Percentiles rank a stretch among this genome's conserved stretches.
These are phyloP conservation scores for Nakaseomyces kungkrabaensis DNA, from an alignment of 1,139 yeast genomes.

Conservation along the genomic window DNA sequence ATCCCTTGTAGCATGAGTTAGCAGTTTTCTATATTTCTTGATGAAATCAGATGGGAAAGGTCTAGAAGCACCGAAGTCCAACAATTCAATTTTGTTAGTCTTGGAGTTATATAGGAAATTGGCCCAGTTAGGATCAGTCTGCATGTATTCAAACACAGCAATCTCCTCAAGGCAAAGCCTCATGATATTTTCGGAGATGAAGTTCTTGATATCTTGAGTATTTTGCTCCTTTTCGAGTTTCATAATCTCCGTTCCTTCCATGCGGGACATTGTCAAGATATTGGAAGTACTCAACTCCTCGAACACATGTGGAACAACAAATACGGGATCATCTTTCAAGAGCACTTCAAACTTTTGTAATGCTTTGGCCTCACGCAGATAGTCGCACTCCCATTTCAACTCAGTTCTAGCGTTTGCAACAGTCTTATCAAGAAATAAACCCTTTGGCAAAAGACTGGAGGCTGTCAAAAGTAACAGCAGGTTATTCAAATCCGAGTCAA, in stretches of 20 bases:
- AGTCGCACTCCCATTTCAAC: constrained; percentile 96
- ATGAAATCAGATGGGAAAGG: constrained; percentile 63
- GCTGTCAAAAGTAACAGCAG: constrained; percentile 75
- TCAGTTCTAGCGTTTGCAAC: constrained; percentile 89
- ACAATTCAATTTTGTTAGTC: constrained; percentile 61
- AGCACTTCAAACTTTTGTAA: constrained; percentile 57
- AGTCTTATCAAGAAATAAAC: constrained; percentile 83
- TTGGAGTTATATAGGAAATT: constrained; percentile 73
- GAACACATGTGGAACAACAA: constrained; percentile 73
- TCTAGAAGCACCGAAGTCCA: constrained; percentile 95
- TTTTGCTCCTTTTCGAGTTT: constrained; percentile 53
- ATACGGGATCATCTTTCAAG: constrained; percentile 55
- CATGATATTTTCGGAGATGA: constrained; percentile 83
- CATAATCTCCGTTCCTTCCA: constrained; percentile 76
- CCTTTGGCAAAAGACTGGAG: constrained; percentile 78
- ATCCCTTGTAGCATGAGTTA: constrained; percentile 65
- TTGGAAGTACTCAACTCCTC: constrained; percentile 71
- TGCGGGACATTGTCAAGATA: constrained; percentile 81
- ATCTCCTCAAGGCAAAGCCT: constrained; percentile 77
- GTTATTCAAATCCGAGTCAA: constrained; percentile 88
- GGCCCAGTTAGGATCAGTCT: constrained; percentile 99
- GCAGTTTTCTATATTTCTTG: constrained; percentile 54
- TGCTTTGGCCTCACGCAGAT: constrained; percentile 78
- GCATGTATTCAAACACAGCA: constrained; percentile 83
- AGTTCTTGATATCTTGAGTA: constrained; percentile 57